A percentile compares a stretch with the other conserved stretches of the same genome.
Evolutionary conservation across 176 grass and related monocot species (phyloP).

Genomic region (Lolium perenne): DNA sequence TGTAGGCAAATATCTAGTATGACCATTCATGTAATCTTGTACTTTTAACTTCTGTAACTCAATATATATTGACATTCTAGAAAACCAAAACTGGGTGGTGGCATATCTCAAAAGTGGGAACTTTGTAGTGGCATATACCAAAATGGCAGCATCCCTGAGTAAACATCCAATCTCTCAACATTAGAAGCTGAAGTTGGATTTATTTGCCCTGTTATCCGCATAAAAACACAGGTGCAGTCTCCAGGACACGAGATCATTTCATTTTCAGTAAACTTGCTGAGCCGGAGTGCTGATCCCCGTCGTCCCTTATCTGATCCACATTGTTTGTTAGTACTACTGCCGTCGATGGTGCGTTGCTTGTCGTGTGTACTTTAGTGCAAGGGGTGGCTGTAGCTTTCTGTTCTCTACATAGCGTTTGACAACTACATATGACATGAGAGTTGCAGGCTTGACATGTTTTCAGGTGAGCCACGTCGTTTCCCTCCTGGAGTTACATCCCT

Average conservation of each 20-base stretch:
- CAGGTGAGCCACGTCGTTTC: neutral
- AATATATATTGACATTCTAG: too few species aligned
- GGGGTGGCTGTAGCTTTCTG: neutral
- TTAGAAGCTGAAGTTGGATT: neutral
- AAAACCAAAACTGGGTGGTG: neutral
- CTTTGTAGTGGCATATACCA: neutral
- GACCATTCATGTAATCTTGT: too few species aligned
- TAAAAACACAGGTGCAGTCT: neutral
- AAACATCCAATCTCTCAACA: neutral
- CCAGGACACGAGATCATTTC: neutral
- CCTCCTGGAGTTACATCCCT: neutral
- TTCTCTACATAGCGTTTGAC: neutral
- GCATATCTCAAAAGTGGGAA: neutral
- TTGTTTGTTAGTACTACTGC: neutral
- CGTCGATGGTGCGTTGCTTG: slow-evolving; percentile 6
- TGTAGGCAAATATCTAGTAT: too few species aligned
- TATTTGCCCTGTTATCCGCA: neutral
- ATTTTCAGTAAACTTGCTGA: neutral
- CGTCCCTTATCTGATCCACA: neutral
- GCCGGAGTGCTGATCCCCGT: neutral
- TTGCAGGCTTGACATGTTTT: neutral
- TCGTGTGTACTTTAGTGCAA: neutral
- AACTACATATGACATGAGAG: neutral
- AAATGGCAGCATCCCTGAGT: neutral
- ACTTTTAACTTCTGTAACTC: too few species aligned